Percentiles rank a stretch among this genome's conserved stretches.
phyloP scores from a whole-genome alignment of 495 filamentous ascomycete genomes.

The Aspergillus nidulans region DNA sequence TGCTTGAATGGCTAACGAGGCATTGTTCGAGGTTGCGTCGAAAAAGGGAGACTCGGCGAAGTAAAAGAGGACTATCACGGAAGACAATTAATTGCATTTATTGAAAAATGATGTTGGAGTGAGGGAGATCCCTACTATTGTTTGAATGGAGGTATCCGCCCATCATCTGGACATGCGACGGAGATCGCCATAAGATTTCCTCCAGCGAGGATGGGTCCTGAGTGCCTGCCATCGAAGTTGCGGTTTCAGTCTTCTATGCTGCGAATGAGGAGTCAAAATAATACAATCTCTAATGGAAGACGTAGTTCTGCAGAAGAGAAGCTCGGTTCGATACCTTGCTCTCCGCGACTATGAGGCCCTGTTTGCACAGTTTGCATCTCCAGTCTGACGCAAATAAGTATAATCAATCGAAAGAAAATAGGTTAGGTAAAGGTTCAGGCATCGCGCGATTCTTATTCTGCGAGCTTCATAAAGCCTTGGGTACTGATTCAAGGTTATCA shows the following conservation, averaged over 20 bases:
- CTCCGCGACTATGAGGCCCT: not conserved
- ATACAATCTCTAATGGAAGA: not conserved
- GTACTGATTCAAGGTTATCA: not conserved
- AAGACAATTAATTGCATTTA: not conserved
- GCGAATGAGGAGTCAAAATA: not conserved
- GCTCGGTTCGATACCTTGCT: not conserved
- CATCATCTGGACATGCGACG: conserved; percentile 56
- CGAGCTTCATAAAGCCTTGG: too few species aligned
- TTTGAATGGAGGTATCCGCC: conserved; percentile 49
- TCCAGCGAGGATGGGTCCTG: conserved; percentile 61
- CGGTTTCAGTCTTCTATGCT: not conserved
- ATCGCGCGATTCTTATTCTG: too few species aligned
- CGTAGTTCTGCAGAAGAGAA: not conserved
- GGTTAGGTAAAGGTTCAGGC: too few species aligned
- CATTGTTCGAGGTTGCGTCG: conserved; percentile 85
- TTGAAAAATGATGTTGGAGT: not conserved
- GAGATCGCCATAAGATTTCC: conserved; percentile 72
- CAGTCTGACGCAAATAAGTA: too few species aligned
- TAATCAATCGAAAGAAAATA: too few species aligned
- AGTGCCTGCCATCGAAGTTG: conserved; percentile 24
- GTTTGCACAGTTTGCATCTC: conserved; percentile 14
- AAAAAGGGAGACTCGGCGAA: conserved; percentile 89
- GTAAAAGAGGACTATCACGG: conserved; percentile 70
- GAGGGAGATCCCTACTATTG: conserved; percentile 34
- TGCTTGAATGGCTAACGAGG: conserved; percentile 68